Base-by-base conservation (phyloP, 495 filamentous ascomycete genomes). In the Patellaria atrata region DNA sequence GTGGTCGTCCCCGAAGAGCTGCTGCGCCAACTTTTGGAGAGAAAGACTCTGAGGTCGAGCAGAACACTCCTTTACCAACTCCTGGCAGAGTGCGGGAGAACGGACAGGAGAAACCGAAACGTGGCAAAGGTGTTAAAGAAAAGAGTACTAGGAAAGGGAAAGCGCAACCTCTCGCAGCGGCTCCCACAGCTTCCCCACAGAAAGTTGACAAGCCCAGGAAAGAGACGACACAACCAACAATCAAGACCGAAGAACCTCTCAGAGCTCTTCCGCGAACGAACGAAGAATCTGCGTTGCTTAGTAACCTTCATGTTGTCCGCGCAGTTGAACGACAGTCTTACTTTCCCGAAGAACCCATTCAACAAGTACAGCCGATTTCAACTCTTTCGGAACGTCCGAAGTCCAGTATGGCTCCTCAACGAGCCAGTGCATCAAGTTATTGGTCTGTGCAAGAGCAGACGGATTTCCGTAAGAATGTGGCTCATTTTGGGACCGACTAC, bases 361-460 rank as follows among this genome's bases (percentile, higher is more conserved):
- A 36, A 22, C 43, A 42, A 13, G 28, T 33, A 11, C 23, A 30
- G 10, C 15, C 47, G 35, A 22, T 17, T 30, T 6, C 18, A 33
- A 22, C 13, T 13, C 22, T 43, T 19, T 26, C 21, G 11, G 48
- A 51, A 16, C 30, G 45, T 25, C 40, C 42, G 21, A 41, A 20
- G 33, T 9, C 37, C n/a, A 7, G 13, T 16, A 30, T 38, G 10
- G 11, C 42, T 11, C 35, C 34, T 14, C 11, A 17, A 14, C 37
- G 46, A 37, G 67, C 39, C 45, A 65, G 44, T 27, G 57, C 83
- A 5, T 92, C 83, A 1, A 94, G 89, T 52, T 97, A 97, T 56
- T 97, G 89, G 89, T 94, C 87, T 43, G 89, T 96, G 17, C 77
- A 80, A 2, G 89, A 97, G 54, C 70, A 78, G 20, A 73, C 62